Percentiles rank a stretch among this genome's conserved stretches.
These are phyloP conservation scores for Globomyces pollinis-pini DNA, from an alignment of 192 early-diverging fungal species.

Conservation along the genomic window DNA sequence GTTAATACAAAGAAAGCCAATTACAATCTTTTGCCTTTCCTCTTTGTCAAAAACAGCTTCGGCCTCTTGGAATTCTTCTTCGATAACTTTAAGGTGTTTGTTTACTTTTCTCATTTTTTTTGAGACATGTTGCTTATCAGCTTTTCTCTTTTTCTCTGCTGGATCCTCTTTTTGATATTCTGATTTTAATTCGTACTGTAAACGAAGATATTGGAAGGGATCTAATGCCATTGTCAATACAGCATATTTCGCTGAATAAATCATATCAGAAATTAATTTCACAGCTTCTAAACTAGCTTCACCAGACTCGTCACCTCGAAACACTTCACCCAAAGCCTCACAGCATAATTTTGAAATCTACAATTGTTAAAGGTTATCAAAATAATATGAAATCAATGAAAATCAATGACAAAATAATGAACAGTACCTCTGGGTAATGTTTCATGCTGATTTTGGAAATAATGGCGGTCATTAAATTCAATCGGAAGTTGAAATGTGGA, in stretches of 20 bases:
- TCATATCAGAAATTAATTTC: constrained; percentile 72
- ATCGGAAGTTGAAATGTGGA: constrained; percentile 94
- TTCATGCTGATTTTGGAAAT: constrained; percentile 64
- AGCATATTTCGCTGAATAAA: constrained; percentile 76
- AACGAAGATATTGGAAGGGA: constrained; percentile 71
- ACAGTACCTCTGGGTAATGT: constrained; percentile 37
- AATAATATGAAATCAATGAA: no score
- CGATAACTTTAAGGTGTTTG: constrained; percentile 63
- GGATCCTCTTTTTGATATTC: constrained; percentile 34
- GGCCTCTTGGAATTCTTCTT: constrained; percentile 79
- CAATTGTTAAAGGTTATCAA: constrained; percentile 11
- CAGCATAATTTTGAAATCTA: constrained; percentile 64
- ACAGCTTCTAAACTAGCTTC: constrained; percentile 81
- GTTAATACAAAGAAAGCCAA: background rate
- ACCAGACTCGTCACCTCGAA: constrained; percentile 78
- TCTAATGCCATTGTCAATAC: constrained; percentile 46
- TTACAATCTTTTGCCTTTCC: constrained; percentile 64
- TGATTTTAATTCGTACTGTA: constrained; percentile 72
- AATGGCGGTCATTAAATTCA: constrained; percentile 78
- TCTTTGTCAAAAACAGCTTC: constrained; percentile 81
- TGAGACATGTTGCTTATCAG: constrained; percentile 41
- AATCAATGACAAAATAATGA: no score
- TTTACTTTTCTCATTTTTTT: constrained; percentile 57
- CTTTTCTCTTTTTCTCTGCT: constrained; percentile 32
- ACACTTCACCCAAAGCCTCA: constrained; percentile 69